Evolutionary conservation across 352 stramenopile genomes (phyloP).

Genomic region (Phytophthora fragariae): DNA sequence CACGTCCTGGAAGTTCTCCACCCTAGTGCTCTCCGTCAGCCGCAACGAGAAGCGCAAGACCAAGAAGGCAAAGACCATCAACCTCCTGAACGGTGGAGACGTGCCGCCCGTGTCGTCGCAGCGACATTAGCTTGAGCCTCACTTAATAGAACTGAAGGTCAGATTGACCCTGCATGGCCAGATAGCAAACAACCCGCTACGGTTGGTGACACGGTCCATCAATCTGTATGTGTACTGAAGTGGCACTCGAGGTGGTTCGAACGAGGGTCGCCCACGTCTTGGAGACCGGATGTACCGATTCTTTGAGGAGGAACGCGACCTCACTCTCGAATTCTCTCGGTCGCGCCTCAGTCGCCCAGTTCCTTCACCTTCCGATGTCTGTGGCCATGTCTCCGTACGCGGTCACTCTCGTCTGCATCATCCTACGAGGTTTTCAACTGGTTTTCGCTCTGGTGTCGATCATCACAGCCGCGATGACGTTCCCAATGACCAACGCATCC

Average conservation of each 20-base stretch:
- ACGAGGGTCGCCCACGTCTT: background rate
- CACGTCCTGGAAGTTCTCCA: constrained; percentile 82
- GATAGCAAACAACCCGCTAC: constrained; percentile 19
- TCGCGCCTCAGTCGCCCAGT: background rate
- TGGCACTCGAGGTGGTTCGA: constrained; percentile 1
- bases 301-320: constrained; percentile 4
- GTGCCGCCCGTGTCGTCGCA: constrained; percentile 24
- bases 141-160: constrained; percentile 27
- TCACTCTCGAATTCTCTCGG: constrained; percentile 26
- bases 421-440: constrained; percentile 42
- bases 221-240: background rate
- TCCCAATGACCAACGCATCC: constrained; percentile 17
- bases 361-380: constrained; percentile 6
- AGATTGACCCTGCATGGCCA: background rate
- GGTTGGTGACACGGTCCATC: constrained; percentile 6
- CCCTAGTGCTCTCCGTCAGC: constrained; percentile 66
- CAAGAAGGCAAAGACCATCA: constrained; percentile 75
- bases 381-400: constrained; percentile 36
- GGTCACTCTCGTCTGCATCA: constrained; percentile 34
- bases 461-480: constrained; percentile 31
- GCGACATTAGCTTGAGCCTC: constrained; percentile 13
- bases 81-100: constrained; percentile 49
- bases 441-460: constrained; percentile 41
- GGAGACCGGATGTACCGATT: constrained; percentile 10
- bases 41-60: constrained; percentile 67